phyloP scores from a whole-genome alignment of 805 yeast species.

The Schwanniomyces sp. region DNA sequence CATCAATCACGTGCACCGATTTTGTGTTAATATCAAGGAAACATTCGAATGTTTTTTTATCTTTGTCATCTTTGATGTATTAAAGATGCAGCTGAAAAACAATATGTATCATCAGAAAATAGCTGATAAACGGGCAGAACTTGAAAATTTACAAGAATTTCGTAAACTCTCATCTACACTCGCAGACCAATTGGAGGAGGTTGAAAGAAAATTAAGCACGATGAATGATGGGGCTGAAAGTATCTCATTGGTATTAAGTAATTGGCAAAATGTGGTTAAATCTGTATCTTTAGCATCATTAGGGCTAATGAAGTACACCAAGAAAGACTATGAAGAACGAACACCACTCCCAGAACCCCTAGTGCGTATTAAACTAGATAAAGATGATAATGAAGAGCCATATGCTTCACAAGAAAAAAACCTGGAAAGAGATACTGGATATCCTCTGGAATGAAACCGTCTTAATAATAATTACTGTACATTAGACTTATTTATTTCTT shows the following conservation, averaged over 20 bases:
- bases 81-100: conserved; percentile 8
- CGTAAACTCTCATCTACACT: conserved; percentile 46
- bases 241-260: conserved; percentile 56
- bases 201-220: conserved; percentile 48
- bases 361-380: conserved; percentile 55
- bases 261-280: conserved; percentile 64
- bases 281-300: conserved; percentile 61
- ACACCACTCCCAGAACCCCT: conserved; percentile 65
- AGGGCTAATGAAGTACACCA: conserved; percentile 45
- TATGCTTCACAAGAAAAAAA: background rate
- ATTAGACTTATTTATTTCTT: background rate
- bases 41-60: background rate
- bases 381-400: conserved; percentile 23
- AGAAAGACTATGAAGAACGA: conserved; percentile 40
- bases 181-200: conserved; percentile 45
- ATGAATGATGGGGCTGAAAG: conserved; percentile 60
- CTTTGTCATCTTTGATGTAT: background rate
- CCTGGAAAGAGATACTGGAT: background rate
- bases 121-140: conserved; percentile 50
- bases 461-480: background rate
- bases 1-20: conserved; percentile 2
- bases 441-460: background rate
- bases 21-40: background rate
- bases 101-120: conserved; percentile 24
- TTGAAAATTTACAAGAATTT: conserved; percentile 49